Percentiles rank a stretch among this genome's conserved stretches.
phyloP scores from a whole-genome alignment of 2,329 filamentous ascomycete species.

The Pseudogymnoascus sp. region DNA sequence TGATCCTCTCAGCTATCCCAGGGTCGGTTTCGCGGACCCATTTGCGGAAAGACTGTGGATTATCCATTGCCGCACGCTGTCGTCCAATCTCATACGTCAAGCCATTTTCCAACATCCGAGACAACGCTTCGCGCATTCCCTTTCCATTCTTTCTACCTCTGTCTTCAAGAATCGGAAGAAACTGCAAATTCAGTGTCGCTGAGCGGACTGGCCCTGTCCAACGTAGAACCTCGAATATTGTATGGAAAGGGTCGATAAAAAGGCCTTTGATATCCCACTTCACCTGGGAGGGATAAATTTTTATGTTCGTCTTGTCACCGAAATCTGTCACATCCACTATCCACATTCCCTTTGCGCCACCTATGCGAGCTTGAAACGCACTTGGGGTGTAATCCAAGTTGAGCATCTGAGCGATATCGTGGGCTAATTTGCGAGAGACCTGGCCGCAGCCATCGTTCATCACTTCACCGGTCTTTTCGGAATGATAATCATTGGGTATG shows the following conservation, averaged over 20 bases:
- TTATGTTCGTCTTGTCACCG: constrained; percentile 51
- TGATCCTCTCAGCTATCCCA: constrained; percentile 29
- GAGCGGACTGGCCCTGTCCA: constrained; percentile 39
- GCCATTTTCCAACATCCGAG: constrained; percentile 39
- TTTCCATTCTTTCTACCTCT: constrained; percentile 38
- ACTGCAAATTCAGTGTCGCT: constrained; percentile 56
- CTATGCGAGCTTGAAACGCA: constrained; percentile 62
- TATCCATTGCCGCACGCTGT: constrained; percentile 42
- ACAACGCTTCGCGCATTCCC: constrained; percentile 41
- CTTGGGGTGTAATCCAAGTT: constrained; percentile 48
- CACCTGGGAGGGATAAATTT: constrained; percentile 56
- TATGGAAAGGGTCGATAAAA: constrained; percentile 36
- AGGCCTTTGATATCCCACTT: constrained; percentile 52
- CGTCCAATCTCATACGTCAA: constrained; percentile 45
- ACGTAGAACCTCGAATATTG: constrained; percentile 58
- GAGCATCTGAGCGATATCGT: constrained; percentile 41
- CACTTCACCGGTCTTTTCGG: constrained; percentile 33
- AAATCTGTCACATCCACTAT: constrained; percentile 46
- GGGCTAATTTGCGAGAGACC: constrained; percentile 55
- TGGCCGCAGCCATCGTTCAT: constrained; percentile 62
- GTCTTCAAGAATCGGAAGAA: constrained; percentile 60
- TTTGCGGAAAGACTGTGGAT: constrained; percentile 41
- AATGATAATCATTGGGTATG: constrained; percentile 31
- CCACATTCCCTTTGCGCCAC: constrained; percentile 71
- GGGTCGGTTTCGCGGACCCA: constrained; percentile 45